These are phyloP conservation scores for Euphrasia confusa DNA, from an alignment of 257 asterid species.

Conservation along the genomic window DNA sequence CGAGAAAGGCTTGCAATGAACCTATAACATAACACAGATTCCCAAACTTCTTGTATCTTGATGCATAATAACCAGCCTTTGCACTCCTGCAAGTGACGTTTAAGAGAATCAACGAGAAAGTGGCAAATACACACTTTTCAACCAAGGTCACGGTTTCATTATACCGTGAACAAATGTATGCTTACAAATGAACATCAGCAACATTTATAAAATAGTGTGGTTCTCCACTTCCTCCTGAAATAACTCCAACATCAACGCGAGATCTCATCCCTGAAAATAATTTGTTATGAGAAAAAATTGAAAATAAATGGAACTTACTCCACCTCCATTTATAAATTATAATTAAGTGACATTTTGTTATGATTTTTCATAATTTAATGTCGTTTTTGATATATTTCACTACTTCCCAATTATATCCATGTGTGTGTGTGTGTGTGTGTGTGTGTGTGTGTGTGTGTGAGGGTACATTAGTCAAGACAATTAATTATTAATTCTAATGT, in stretches of 20 bases:
- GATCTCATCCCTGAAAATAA: constrained; percentile 61
- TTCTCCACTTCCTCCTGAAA: constrained; percentile 52
- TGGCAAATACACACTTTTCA: constrained; percentile 12
- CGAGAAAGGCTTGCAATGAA: constrained; percentile 74
- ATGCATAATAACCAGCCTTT: constrained; percentile 85
- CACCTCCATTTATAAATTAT: no score
- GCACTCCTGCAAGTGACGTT: constrained; percentile 59
- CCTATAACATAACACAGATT: constrained; percentile 86
- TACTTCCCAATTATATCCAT: no score
- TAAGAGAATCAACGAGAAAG: constrained; percentile 12
- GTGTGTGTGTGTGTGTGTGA: no score
- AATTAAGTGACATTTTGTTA: no score
- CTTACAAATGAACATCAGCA: constrained; percentile 89
- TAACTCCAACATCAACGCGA: constrained; percentile 66
- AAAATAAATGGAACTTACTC: constrained; percentile 5
- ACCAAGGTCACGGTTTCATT: constrained; percentile 17
- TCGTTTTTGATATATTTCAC: no score
- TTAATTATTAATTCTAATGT: no score
- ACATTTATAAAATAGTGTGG: constrained; percentile 80
- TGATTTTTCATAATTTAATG: no score
- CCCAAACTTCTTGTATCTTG: constrained; percentile 83
- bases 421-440: no score
- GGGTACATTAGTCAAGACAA: no score
- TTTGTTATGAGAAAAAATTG: constrained; percentile 21
- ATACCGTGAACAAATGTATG: constrained; percentile 21